Evolutionary conservation across 495 filamentous ascomycete genomes (phyloP).

Genomic region (Apiosordaria backusii): DNA sequence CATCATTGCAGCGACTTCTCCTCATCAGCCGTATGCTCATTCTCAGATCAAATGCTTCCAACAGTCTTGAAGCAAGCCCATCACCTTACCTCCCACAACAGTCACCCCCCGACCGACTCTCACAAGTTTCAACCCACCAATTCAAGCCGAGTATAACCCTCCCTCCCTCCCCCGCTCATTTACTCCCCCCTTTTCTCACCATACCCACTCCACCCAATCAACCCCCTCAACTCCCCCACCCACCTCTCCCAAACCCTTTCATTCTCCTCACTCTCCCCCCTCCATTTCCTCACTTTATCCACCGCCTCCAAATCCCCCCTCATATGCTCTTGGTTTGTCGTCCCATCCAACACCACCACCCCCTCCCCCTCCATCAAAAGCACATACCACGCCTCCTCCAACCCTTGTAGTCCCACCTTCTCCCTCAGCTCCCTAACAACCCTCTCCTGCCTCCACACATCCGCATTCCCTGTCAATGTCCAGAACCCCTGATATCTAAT

Average conservation of each 20-base stretch:
- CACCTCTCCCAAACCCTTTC: conserved; percentile 45
- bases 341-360: conserved; percentile 66
- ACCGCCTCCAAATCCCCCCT: conserved; percentile 57
- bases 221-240: conserved; percentile 43
- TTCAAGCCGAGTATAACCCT: neutral
- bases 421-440: conserved; percentile 53
- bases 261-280: conserved; percentile 34
- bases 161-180: neutral
- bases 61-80: no score
- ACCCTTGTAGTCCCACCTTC: conserved; percentile 41
- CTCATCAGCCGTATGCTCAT: no score
- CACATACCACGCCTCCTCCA: conserved; percentile 59
- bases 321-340: conserved; percentile 62
- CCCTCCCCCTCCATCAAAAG: conserved; percentile 59
- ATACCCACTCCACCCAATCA: conserved; percentile 7
- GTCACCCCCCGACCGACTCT: no score
- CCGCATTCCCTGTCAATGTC: conserved; percentile 69
- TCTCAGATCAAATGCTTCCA: no score
- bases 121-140: no score
- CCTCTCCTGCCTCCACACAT: conserved; percentile 48
- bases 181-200: neutral
- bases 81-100: no score
- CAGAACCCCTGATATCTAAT: conserved; percentile 76
- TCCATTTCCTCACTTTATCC: conserved; percentile 48
- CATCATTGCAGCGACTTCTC: no score